phyloP scores from a whole-genome alignment of 371 early-diverging fungal species.

The Apophysomyces elegans region DNA sequence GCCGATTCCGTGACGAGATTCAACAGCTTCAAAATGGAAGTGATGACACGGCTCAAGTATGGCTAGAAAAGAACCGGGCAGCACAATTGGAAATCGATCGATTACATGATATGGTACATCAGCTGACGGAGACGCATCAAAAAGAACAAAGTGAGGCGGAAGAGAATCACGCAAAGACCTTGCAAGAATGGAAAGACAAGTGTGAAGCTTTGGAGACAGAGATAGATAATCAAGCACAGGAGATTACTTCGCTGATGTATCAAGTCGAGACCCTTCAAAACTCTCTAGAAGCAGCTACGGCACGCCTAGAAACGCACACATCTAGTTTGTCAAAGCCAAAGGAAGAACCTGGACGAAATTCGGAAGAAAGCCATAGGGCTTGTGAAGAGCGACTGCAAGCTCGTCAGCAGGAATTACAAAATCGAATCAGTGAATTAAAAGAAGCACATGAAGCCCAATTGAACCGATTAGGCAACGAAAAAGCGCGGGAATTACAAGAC shows the following conservation, averaged over 20 bases:
- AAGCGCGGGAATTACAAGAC: slow-evolving; percentile 32
- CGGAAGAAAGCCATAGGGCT: slow-evolving; percentile 19
- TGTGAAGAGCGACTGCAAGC: slow-evolving; percentile 30
- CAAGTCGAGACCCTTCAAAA: slow-evolving; percentile 44
- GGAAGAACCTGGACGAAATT: neutral
- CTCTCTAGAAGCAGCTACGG: slow-evolving; percentile 44
- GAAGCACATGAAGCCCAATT: slow-evolving; percentile 35
- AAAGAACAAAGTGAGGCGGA: slow-evolving; percentile 13
- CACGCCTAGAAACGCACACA: slow-evolving; percentile 38
- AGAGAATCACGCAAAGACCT: slow-evolving; percentile 3
- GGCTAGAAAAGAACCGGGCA: slow-evolving; percentile 45
- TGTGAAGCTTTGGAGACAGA: slow-evolving; percentile 26
- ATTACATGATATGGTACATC: slow-evolving; percentile 24
- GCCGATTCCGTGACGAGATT: slow-evolving; percentile 45
- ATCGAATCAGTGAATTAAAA: slow-evolving; percentile 28
- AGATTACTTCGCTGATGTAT: slow-evolving; percentile 31
- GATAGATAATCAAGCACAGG: slow-evolving; percentile 29
- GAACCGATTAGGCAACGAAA: slow-evolving; percentile 38
- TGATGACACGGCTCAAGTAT: slow-evolving; percentile 48
- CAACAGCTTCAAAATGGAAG: slow-evolving; percentile 40
- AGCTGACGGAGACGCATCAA: slow-evolving; percentile 21
- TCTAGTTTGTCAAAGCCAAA: slow-evolving; percentile 14
- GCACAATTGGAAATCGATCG: slow-evolving; percentile 40
- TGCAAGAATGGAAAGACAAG: slow-evolving; percentile 23
- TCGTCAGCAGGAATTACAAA: slow-evolving; percentile 36